Conservation (phyloP, 192 early-diverging fungal species). For the Thamnidium elegans region DNA sequence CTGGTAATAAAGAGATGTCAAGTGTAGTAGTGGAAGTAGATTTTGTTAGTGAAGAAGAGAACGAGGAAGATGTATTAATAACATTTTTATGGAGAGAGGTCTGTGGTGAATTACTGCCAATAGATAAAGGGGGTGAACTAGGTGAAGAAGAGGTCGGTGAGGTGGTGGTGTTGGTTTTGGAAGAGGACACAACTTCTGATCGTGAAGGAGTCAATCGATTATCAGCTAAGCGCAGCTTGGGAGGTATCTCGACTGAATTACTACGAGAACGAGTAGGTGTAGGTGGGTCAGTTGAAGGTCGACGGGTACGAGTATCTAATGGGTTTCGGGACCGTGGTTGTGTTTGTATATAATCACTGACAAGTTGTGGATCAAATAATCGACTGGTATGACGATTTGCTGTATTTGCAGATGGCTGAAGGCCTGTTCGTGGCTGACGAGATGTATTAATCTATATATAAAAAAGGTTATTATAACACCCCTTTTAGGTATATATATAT, state of each 20-base stretch:
- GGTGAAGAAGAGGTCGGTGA: neutral
- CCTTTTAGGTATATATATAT: too few species aligned
- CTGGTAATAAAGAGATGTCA: slow-evolving; percentile 5
- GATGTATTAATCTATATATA: neutral
- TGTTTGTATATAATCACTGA: neutral
- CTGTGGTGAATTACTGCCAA: neutral
- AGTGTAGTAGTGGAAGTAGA: too few species aligned
- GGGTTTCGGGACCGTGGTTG: slow-evolving; percentile 5
- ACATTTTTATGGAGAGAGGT: too few species aligned
- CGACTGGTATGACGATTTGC: slow-evolving; percentile 3
- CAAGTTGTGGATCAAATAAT: neutral
- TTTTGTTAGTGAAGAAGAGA: too few species aligned
- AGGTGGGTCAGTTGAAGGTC: neutral
- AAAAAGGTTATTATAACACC: too few species aligned
- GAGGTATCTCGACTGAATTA: slow-evolving; percentile 14
- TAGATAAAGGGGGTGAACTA: neutral
- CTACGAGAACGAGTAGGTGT: slow-evolving; percentile 16
- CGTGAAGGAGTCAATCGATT: slow-evolving; percentile 6
- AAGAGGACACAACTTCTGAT: slow-evolving; percentile 1
- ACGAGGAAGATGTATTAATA: too few species aligned
- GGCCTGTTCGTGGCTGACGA: slow-evolving; percentile 2
- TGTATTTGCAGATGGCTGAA: neutral
- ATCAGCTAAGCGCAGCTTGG: neutral
- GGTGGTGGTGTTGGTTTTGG: neutral
- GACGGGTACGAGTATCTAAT: slow-evolving; percentile 14